Evolutionary conservation across 139 green algal species (phyloP), one percentile per base, ranked within the genome.

Genomic region (Closterium sp.): DNA sequence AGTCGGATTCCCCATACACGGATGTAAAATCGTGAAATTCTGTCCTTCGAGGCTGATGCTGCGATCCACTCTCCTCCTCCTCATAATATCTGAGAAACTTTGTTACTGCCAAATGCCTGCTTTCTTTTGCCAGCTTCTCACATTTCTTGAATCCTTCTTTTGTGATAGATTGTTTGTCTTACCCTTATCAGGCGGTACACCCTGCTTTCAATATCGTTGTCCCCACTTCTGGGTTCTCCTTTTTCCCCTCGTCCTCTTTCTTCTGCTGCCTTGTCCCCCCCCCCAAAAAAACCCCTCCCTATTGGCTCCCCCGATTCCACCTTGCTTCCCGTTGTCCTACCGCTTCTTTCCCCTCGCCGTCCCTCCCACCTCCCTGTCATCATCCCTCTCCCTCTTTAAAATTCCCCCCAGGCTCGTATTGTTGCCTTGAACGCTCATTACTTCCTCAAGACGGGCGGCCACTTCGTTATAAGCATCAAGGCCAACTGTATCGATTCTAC

Each of bases 401-500:
- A 50, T 9, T 9, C 17, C 5, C 45, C 0, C 5, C 97, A 98
- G 96, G 98, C 97, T 1, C 97, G 98, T 92, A 99, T 99, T 91
- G 97, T 99, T 10, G 98, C 96, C 31, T 94, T 99, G 87, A 99
- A 99, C 94, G 97, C 97, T 9, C 97, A 99, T 93, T 98, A 99
- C 95, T 99, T 99, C 95, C 93, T 99, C 2, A 99, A 99, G 92
- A 99, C 98, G 89, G 97, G 96, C 38, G 98, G 98, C 92, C 94
- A 98, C 96, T 99, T 99, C 93, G 98, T 99, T 85, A 99, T 99
- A 95, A 99, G 97, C 91, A 99, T 99, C 95, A 99, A 99, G 94
- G 98, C 98, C 34, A 98, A 96, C 93, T 99, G 98, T 96, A 99
- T 99, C 92, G 98, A 99, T 95, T 99, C 97, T 87, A 99, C 98